Evolutionary conservation across 495 filamentous ascomycete species (phyloP), one percentile per base, ranked within the genome.

Genomic region (Aspergillus sparsus): DNA sequence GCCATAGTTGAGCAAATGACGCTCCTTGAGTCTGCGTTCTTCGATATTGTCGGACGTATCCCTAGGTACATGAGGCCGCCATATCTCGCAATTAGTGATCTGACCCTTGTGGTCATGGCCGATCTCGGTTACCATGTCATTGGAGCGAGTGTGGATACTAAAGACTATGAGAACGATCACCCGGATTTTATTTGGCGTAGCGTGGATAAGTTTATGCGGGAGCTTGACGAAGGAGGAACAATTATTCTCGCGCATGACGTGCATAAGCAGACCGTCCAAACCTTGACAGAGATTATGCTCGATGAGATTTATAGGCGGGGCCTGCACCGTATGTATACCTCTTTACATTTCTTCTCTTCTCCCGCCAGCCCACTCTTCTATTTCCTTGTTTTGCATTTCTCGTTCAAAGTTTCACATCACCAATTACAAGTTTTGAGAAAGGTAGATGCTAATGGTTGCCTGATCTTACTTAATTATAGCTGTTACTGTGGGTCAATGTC

Each of bases 401-500:
- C 53, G 27, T 57, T 32, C 36, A 3, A 27, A 3, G 21, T 6
- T 47, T 10, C 16, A 18, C 44, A 5, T 47, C 16, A n/a, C 2
- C 44, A 9, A 10, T 0, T 5, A 6, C 6, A 18, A 16, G 16
- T 49, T 31, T 47, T 13, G 16, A 36, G 31, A 18, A 49, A 32
- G 6, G 50, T n/a, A 1, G 53, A 44, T 27, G n/a, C 60, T 63
- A 53, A 69, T 39, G 33, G 27, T 31, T 27, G 21, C 3, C 21
- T 27, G 21, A 27, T 27, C n/a, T 47, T 16, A 6, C 5, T 10
- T 5, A 0, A 33, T 46, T 13, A 5, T 60, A 76, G 75, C 68
- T 53, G 89, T 91, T 32, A 89, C 90, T 35, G 82, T 91, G 16
- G 90, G 87, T 3, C 80, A 89, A 62, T 93, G 90, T 70, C 75